These are phyloP conservation scores for Prunus yedoensis DNA, from an alignment of 331 rosid species.

Conservation along the genomic window DNA sequence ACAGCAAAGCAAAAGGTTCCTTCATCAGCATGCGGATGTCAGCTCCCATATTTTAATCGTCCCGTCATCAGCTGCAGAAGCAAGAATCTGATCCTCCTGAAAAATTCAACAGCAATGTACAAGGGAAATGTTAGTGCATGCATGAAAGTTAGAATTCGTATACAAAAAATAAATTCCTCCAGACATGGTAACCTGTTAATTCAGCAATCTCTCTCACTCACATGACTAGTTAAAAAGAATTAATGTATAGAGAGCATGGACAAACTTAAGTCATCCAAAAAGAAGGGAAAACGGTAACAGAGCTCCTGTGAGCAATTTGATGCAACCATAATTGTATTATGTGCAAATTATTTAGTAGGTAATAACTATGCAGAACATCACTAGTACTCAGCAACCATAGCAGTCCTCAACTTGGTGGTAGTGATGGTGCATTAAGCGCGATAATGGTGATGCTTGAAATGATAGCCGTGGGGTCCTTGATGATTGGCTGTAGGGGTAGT, in stretches of 20 bases:
- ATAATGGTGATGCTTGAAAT: background rate
- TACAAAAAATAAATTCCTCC: background rate
- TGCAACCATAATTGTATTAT: background rate
- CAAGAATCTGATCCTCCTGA: conserved; percentile 77
- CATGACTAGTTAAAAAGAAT: background rate
- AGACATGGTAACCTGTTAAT: too few relatives aligned
- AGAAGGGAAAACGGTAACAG: background rate
- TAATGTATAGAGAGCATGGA: background rate
- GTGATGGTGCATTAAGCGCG: background rate
- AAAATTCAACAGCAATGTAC: conserved; percentile 6
- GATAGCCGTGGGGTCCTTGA: background rate
- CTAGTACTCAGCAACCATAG: background rate
- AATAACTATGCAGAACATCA: background rate
- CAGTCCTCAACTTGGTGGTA: background rate
- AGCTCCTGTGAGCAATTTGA: background rate
- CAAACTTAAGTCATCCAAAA: background rate
- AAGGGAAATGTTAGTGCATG: background rate
- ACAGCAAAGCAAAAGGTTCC: background rate
- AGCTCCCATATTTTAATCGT: conserved; percentile 91
- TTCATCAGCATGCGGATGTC: conserved; percentile 38
- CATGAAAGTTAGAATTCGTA: conserved; percentile 1
- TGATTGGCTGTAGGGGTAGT: background rate
- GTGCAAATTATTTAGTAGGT: background rate
- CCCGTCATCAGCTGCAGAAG: conserved; percentile 94
- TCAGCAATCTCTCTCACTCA: too few relatives aligned